Base-by-base conservation (phyloP, 2,329 filamentous ascomycete genomes). In the Neofusicoccum sp. region DNA sequence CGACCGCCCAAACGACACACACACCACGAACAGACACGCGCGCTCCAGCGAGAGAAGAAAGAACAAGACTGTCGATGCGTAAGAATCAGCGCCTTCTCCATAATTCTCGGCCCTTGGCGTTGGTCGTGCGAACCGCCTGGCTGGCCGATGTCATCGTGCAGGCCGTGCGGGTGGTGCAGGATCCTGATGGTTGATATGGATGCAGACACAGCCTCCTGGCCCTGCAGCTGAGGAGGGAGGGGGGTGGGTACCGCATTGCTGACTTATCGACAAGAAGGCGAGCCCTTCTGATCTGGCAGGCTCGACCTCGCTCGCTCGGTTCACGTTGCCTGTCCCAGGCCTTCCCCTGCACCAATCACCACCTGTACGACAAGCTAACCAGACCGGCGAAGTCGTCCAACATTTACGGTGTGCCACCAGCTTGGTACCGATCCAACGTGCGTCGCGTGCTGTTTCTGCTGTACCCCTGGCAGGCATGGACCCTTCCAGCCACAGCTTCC, bases 401-500 rank as follows among this genome's bases (percentile, higher is more conserved):
- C 8, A 43, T 11, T 8, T 3, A 9, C 36, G 31, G 31, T 9
- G 47, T 34, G 33, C 48, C 33, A 53, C 34, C 49, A 40, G 34
- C 12, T 12, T 9, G 48, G 20, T n/a, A 38, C 34, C 48, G 48
- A 26, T 38, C 16, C 7, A 34, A 36, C n/a, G 11, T 53, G 12
- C 24, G 33, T 38, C 34, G 48, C 33, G 24, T 53, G 12, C 30
- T 6, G 11, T 9, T 36, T 36, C 24, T 6, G 12, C 6, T 16
- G 26, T 11, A 36, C 30, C 28, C 11, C 28, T 38, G 20, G 8
- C 43, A 12, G 24, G 20, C 11, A 41, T 41, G 14, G 49, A 24
- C 26, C 49, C 36, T 54, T 41, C 49, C 49, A 54, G 49, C 49
- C 34, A 31, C 49, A 54, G 20, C 6, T 54, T 41, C 49, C 49